Percentiles rank a stretch among this genome's conserved stretches.
These are phyloP conservation scores for Ceratonia siliqua DNA, from an alignment of 306 rosid species.

Conservation along the genomic window DNA sequence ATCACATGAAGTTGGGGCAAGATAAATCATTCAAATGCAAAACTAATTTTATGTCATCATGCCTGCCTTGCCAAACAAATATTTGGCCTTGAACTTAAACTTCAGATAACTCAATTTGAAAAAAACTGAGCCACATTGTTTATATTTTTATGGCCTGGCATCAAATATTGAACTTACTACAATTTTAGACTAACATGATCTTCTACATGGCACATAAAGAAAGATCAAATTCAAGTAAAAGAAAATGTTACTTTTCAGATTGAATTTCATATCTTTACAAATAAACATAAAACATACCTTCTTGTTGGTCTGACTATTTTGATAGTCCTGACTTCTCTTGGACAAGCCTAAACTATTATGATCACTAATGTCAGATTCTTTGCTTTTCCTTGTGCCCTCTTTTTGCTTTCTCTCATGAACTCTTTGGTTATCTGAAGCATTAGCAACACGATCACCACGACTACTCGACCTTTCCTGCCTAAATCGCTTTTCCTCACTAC, in stretches of 20 bases:
- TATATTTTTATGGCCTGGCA: background rate
- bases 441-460: slow-evolving; percentile 69
- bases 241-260: slow-evolving; percentile 24
- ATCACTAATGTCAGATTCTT: slow-evolving; percentile 64
- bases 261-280: slow-evolving; percentile 32
- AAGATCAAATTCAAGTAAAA: slow-evolving; percentile 28
- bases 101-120: background rate
- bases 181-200: slow-evolving; percentile 27
- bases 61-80: background rate
- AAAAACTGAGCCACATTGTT: background rate
- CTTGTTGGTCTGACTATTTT: slow-evolving; percentile 64
- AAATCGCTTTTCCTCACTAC: slow-evolving; percentile 71
- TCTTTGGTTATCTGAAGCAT: slow-evolving; percentile 67
- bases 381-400: slow-evolving; percentile 75
- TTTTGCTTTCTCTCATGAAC: slow-evolving; percentile 67
- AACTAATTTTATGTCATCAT: background rate
- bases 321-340: slow-evolving; percentile 76
- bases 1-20: background rate
- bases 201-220: slow-evolving; percentile 24
- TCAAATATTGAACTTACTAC: slow-evolving; percentile 18
- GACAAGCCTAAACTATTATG: slow-evolving; percentile 51
- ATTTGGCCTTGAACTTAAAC: background rate
- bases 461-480: slow-evolving; percentile 79
- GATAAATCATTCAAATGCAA: background rate
- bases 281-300: slow-evolving; percentile 73